A percentile compares a stretch with the other conserved stretches of the same genome.
phyloP scores from a whole-genome alignment of 148 eudicot genomes.

The Beta vulgaris region DNA sequence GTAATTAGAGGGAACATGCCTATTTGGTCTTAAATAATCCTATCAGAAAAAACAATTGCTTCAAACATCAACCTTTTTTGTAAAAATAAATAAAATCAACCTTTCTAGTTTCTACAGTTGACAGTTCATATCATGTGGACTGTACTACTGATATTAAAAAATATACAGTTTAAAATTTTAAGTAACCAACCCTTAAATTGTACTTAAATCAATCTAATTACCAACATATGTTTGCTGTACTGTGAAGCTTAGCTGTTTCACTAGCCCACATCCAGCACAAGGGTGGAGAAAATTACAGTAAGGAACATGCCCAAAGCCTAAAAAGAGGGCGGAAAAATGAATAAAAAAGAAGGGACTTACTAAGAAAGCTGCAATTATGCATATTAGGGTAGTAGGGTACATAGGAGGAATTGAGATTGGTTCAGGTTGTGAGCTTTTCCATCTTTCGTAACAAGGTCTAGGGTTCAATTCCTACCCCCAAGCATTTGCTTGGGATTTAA shows the following conservation, averaged over 20 bases:
- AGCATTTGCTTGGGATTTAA: too few species aligned
- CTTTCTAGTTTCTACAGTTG: too few species aligned
- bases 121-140: neutral
- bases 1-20: neutral
- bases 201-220: neutral
- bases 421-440: too few species aligned
- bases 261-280: neutral
- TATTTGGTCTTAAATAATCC: neutral
- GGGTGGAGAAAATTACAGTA: neutral
- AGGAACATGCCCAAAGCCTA: too few species aligned
- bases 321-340: neutral
- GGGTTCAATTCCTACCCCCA: too few species aligned
- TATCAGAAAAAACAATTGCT: neutral
- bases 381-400: too few species aligned
- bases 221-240: conserved; percentile 3
- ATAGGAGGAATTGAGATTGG: too few species aligned
- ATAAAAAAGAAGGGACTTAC: neutral
- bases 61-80: neutral
- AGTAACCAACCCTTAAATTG: neutral
- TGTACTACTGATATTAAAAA: neutral
- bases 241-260: neutral
- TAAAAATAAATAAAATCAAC: too few species aligned
- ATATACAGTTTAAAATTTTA: neutral
- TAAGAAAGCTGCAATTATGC: too few species aligned
- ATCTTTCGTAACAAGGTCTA: too few species aligned